phyloP scores from a whole-genome alignment of 495 filamentous ascomycete genomes.

The Aspergillus heteromorphus region DNA sequence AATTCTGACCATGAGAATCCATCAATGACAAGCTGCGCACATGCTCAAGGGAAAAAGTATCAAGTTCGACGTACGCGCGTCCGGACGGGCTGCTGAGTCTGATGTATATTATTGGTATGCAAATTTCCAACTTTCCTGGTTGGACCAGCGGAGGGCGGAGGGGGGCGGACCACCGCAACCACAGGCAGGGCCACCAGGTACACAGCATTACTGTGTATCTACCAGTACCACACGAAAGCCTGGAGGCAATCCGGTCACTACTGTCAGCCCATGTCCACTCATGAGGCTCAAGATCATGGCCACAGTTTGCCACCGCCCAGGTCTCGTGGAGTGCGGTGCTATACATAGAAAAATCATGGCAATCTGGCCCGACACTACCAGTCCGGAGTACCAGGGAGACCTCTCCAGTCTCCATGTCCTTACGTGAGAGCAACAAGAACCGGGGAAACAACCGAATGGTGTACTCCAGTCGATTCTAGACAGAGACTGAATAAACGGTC shows the following conservation, averaged over 20 bases:
- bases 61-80: conserved; percentile 3
- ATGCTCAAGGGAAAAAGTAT: neutral
- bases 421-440: too few species aligned
- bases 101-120: neutral
- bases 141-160: conserved; percentile 6
- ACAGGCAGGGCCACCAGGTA: neutral
- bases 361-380: neutral
- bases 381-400: neutral
- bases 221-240: neutral
- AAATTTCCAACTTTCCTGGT: neutral
- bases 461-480: too few species aligned
- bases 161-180: conserved; percentile 9
- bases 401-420: neutral
- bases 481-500: too few species aligned
- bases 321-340: neutral
- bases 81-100: neutral
- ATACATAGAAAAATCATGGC: neutral
- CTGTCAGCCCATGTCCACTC: conserved; percentile 1
- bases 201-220: too few species aligned
- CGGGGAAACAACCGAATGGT: too few species aligned
- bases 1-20: neutral
- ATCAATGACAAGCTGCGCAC: neutral
- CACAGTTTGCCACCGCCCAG: neutral
- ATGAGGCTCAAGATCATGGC: neutral
- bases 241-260: conserved; percentile 1